A percentile compares a stretch with the other conserved stretches of the same genome.
Conservation (phyloP, 441 rosid species). For the Pelargonium citronellum region DNA sequence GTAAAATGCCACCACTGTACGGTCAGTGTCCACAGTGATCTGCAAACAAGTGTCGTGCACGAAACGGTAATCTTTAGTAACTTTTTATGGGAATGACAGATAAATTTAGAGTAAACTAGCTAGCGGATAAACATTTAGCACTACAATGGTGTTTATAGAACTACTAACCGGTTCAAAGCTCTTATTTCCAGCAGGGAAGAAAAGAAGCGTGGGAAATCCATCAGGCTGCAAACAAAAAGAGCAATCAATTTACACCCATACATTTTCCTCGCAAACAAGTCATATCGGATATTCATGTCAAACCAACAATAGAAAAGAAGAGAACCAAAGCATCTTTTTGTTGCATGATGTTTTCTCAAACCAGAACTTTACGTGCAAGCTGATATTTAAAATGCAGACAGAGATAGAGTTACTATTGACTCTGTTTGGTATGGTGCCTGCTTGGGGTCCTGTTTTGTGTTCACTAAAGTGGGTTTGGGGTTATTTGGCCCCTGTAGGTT, state of each 20-base stretch:
- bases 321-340: neutral
- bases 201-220: conserved; percentile 90
- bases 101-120: neutral
- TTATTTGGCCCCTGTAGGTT: neutral
- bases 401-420: neutral
- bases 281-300: neutral
- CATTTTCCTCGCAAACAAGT: neutral
- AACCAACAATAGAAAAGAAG: neutral
- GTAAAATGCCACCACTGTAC: conserved; percentile 85
- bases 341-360: neutral
- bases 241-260: neutral
- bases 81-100: neutral
- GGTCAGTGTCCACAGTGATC: conserved; percentile 78
- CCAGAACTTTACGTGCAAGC: neutral
- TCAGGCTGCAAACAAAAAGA: conserved; percentile 47
- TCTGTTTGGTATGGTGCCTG: neutral
- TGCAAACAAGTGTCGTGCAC: conserved; percentile 26
- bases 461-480: no score
- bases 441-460: neutral
- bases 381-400: neutral
- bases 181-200: conserved; percentile 97
- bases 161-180: conserved; percentile 82
- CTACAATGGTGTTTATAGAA: neutral
- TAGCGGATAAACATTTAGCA: neutral
- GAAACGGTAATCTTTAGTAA: neutral